Base-by-base conservation (phyloP, 108 stramenopile species). In the Nitzschia inconspicua region DNA sequence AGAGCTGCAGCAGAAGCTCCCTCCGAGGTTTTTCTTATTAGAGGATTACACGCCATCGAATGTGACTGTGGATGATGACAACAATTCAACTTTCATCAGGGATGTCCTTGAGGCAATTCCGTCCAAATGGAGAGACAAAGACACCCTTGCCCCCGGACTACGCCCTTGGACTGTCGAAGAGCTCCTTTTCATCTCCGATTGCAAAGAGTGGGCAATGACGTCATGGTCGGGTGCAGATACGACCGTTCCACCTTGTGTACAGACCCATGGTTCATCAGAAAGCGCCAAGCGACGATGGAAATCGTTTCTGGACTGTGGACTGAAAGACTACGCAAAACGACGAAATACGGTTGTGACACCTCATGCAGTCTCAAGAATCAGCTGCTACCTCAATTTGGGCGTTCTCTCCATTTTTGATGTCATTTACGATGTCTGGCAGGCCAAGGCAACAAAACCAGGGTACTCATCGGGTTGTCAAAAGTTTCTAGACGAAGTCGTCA, bases 341-440 rank as follows among this genome's bases (percentile, higher is more conserved):
- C 52, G 84, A 10, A 85, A 85, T 50, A 41, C 73, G 59, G 57
- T 77, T 19, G 48, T 53, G 14, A 34, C 55, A 26, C 70, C 79
- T 11, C 75, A 85, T 60, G 70, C 73, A 2, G 80, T 79, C 24
- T 80, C 72, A 14, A 64, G 89, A n/a, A 81, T 87, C 63, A 72
- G 69, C 8, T 77, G 75, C 48, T 85, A 85, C 47, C 61, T 90
- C 19, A 86, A 90, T 51, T 43, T 80, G 19, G 89, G 89, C 0
- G 64, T 84, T 29, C 68, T 86, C 2, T 70, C 74, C 44, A 76
- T 83, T 8, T 85, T 85, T 47, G 62, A 70, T 32, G 32, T 85
- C 10, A 65, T 81, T 6, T 47, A 47, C n/a, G 82, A 83, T 27
- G 53, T 74, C 35, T 74, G 76, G 58, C 36, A 66, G 31, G 27